Conservation (phyloP, 2,329 filamentous ascomycete species). For the Penicillium verrucosum region DNA sequence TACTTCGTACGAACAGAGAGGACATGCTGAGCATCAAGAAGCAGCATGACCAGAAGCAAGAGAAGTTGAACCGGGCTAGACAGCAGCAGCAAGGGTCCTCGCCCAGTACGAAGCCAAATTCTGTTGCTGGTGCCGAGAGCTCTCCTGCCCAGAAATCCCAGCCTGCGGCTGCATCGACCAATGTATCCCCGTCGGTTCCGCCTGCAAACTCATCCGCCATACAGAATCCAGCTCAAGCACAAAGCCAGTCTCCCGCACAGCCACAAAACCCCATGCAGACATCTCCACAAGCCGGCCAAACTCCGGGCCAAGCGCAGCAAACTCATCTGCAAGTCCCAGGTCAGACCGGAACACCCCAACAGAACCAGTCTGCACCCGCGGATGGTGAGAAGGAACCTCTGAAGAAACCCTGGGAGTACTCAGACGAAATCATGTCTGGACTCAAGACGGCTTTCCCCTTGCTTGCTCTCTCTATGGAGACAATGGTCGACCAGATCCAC, state of each 20-base stretch:
- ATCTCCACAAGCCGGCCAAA: slow-evolving; percentile 21
- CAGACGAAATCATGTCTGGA: slow-evolving; percentile 90
- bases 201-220: slow-evolving; percentile 24
- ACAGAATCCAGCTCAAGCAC: slow-evolving; percentile 23
- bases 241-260: slow-evolving; percentile 24
- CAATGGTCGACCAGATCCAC: slow-evolving; percentile 97
- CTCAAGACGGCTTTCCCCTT: slow-evolving; percentile 97
- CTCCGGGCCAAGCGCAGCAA: slow-evolving; percentile 22
- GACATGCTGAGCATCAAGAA: slow-evolving; percentile 93
- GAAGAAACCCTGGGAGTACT: slow-evolving; percentile 92
- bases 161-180: slow-evolving; percentile 40
- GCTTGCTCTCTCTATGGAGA: slow-evolving; percentile 96
- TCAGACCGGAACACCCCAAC: slow-evolving; percentile 23
- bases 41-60: slow-evolving; percentile 65
- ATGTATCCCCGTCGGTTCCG: slow-evolving; percentile 26
- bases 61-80: slow-evolving; percentile 61
- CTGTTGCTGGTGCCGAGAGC: slow-evolving; percentile 45
- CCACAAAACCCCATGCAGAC: slow-evolving; percentile 18
- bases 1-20: slow-evolving; percentile 86
- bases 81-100: slow-evolving; percentile 49
- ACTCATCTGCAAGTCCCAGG: slow-evolving; percentile 29
- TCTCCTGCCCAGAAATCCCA: slow-evolving; percentile 45
- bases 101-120: slow-evolving; percentile 35
- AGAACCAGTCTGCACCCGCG: slow-evolving; percentile 15
- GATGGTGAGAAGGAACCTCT: slow-evolving; percentile 45